Base-by-base conservation (phyloP, 345 rosid species). In the Theobroma cacao region DNA sequence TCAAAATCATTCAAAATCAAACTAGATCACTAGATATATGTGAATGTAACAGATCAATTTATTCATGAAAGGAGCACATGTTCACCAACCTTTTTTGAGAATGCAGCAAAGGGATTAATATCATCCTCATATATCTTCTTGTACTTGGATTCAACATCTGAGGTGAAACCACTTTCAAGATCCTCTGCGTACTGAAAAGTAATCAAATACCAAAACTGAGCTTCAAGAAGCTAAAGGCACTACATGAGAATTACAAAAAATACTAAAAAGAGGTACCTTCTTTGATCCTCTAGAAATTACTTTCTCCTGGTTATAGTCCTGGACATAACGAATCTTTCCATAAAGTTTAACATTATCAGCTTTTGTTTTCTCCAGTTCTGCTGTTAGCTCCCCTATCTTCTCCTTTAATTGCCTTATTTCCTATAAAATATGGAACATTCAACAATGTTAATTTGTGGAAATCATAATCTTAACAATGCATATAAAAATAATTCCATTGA, bases 41-140 rank as follows among this genome's bases (percentile, higher is more conserved):
- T 31, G 43, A 75, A 69, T 67, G 56, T 60, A 61, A 70, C 48
- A 61, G 22, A 69, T 26, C 26, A 45, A 24, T 24, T 31, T 62
- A 12, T 72, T 70, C 52, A 15, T 43, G 4, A 48, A 69, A 75
- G 64, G 30, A 65, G 62, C 65, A 34, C 60, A 75, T 75, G 48
- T 61, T 76, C 33, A 36, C 53, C 38, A 30, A 91, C 98, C 98
- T 92, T 96, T 84, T 89, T 94, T 22, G 99, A 96, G 88, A 94
- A 96, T 62, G 99, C 99, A 28, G 98, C 98, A 82, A 96, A 96
- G 31, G 99, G 98, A 87, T 96, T 96, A 72, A 96, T 94, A 83
- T 91, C 99, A 81, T 96, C 98, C 80, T 94, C 98, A 36, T 96
- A 96, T 78, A 96, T 94, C 89, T 96, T 96, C 89, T 94, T 94